Evolutionary conservation across 2,329 filamentous ascomycete genomes (phyloP), one percentile per base, ranked within the genome.

Genomic region (Mycosphaerella arachidis): DNA sequence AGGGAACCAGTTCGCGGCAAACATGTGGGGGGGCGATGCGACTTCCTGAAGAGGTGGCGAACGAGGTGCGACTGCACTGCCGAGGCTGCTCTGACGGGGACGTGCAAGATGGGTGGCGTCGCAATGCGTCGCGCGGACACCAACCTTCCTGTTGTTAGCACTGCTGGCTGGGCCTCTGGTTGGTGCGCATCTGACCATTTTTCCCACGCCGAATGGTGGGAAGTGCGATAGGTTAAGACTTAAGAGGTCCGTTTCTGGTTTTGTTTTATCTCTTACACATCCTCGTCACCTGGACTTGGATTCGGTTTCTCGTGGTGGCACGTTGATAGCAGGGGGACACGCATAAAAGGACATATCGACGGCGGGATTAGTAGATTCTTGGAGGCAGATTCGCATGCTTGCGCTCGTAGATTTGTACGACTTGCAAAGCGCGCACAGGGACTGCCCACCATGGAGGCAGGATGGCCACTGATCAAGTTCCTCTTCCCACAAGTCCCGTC

Each of bases 401-500:
- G 16, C 4, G 35, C 35, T 37, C 7, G 35, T 10, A 37, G 10
- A 16, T 13, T 43, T 16, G 40, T 16, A 24, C 40, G n/a, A 43
- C 40, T 43, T 16, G n/a, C 40, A 4, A 37, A 37, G 35, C 16
- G 4, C 6, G 16, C 35, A 16, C 35, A 37, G 16, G 6, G 2
- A 43, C n/a, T 18, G 9, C 24, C 54, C 24, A 50, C 24, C 46
- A 57, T 55, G 57, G 56, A 58, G 24, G 50, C 37, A 29, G 51
- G 56, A n/a, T 52, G 55, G 55, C 29, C 58, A 57, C 31, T 65
- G 24, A 31, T 71, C 56, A 75, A 72, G 51, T 69, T 76, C 60
- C 62, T 84, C n/a, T 64, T 86, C 29, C 81, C 84, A 9, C 80
- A 82, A 64, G 68, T 90, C 1, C 88, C 88, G 0, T 76, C 86